These are phyloP conservation scores for Metarhizium brunneum DNA, from an alignment of 2,329 filamentous ascomycete species.

Conservation along the genomic window DNA sequence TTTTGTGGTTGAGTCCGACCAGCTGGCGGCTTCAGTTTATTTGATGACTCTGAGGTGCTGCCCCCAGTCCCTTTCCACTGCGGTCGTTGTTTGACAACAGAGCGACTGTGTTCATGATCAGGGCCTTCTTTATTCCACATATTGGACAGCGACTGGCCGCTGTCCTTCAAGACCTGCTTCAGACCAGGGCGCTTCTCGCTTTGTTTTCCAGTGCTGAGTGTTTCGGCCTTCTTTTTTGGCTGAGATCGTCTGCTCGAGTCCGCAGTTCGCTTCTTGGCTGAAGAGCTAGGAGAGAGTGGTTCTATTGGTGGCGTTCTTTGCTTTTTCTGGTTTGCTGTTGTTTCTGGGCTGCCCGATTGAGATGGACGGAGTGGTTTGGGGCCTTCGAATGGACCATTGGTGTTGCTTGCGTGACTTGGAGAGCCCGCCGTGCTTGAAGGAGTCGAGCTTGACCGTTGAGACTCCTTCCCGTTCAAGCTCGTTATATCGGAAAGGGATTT, in stretches of 20 bases:
- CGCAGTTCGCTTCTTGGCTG: neutral
- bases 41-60: slow-evolving; percentile 1
- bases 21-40: slow-evolving; percentile 3
- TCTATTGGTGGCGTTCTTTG: slow-evolving; percentile 25
- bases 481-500: neutral
- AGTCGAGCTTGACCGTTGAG: neutral
- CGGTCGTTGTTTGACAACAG: slow-evolving; percentile 12
- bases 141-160: slow-evolving; percentile 36
- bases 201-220: slow-evolving; percentile 9
- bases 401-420: slow-evolving; percentile 8
- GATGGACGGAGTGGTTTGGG: neutral
- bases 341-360: neutral
- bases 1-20: slow-evolving; percentile 5
- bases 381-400: slow-evolving; percentile 8
- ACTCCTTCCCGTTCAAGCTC: neutral
- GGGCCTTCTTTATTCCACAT: slow-evolving; percentile 40
- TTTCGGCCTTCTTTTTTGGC: slow-evolving; percentile 20
- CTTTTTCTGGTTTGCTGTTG: slow-evolving; percentile 37
- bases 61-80: slow-evolving; percentile 15
- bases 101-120: slow-evolving; percentile 11
- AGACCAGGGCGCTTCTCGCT: slow-evolving; percentile 16
- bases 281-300: slow-evolving; percentile 10
- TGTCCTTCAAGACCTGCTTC: slow-evolving; percentile 42
- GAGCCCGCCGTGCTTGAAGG: slow-evolving; percentile 3
- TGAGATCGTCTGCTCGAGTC: slow-evolving; percentile 8